Percentiles rank a stretch among this genome's conserved stretches.
Conservation (phyloP, 2,329 filamentous ascomycete species). For the Aureobasidium sp. region DNA sequence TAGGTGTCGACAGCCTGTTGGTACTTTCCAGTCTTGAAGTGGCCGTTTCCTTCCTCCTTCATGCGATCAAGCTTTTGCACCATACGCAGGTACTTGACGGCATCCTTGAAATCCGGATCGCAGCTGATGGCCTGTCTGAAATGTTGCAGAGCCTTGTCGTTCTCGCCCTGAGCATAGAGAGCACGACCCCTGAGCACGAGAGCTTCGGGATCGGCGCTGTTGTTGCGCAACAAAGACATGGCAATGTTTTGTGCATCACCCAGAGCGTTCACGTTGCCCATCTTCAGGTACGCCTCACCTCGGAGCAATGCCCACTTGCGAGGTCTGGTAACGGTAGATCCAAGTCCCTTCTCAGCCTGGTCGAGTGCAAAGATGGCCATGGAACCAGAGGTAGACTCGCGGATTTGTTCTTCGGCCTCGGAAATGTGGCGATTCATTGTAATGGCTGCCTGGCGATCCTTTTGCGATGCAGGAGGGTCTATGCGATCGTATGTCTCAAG, state of each 20-base stretch:
- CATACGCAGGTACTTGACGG: slow-evolving; percentile 79
- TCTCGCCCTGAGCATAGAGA: slow-evolving; percentile 86
- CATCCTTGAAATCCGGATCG: slow-evolving; percentile 85
- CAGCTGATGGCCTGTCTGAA: slow-evolving; percentile 84
- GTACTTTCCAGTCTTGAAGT: slow-evolving; percentile 80
- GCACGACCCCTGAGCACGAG: slow-evolving; percentile 81
- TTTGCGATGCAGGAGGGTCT: slow-evolving; percentile 69
- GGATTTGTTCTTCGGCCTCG: slow-evolving; percentile 70
- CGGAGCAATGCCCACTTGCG: slow-evolving; percentile 92
- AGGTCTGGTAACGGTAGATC: slow-evolving; percentile 66
- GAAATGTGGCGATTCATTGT: slow-evolving; percentile 78
- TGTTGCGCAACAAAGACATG: slow-evolving; percentile 76
- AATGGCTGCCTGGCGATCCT: slow-evolving; percentile 75
- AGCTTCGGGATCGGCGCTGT: slow-evolving; percentile 89
- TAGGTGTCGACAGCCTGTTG: slow-evolving; percentile 80
- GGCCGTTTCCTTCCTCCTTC: slow-evolving; percentile 86
- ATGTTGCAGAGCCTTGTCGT: slow-evolving; percentile 87
- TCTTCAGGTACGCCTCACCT: slow-evolving; percentile 85
- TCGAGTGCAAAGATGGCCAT: slow-evolving; percentile 91
- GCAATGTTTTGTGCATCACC: slow-evolving; percentile 90
- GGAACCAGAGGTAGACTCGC: slow-evolving; percentile 70
- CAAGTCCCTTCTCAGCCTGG: slow-evolving; percentile 76
- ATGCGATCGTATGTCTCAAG: slow-evolving; percentile 76
- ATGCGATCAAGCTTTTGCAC: slow-evolving; percentile 88
- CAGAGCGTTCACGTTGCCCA: slow-evolving; percentile 80